Evolutionary conservation across 805 yeast genomes (phyloP).

Genomic region (Scheffersomyces ergatensis): DNA sequence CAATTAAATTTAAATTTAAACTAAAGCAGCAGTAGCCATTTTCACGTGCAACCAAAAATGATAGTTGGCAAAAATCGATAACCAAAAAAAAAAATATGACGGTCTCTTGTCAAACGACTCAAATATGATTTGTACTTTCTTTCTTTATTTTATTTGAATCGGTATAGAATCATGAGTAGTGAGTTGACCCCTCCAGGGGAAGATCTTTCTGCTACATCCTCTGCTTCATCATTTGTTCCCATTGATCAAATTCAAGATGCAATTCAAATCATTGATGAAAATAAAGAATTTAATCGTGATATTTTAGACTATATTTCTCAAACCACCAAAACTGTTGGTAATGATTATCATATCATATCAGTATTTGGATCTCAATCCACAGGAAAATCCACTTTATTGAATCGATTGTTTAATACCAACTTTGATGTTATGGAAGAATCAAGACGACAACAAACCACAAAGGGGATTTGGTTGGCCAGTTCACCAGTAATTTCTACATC

Average conservation of each 20-base stretch:
- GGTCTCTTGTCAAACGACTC: no score
- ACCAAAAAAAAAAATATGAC: no score
- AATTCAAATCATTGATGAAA: conserved; percentile 62
- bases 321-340: conserved; percentile 47
- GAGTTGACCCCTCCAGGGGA: neutral
- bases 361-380: conserved; percentile 98
- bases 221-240: conserved; percentile 41
- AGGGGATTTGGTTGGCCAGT: conserved; percentile 46
- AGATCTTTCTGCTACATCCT: conserved; percentile 15
- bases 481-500: conserved; percentile 27
- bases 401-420: conserved; percentile 77
- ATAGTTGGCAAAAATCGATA: no score
- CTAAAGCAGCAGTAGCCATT: no score
- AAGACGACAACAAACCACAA: conserved; percentile 78
- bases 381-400: conserved; percentile 91
- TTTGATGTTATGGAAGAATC: conserved; percentile 93
- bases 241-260: conserved; percentile 37
- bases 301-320: conserved; percentile 33
- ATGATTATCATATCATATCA: conserved; percentile 84
- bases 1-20: no score
- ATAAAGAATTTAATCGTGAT: conserved; percentile 48
- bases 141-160: no score
- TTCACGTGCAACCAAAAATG: no score
- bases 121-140: no score
- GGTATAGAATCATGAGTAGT: neutral